A percentile compares a stretch with the other conserved stretches of the same genome.
These are phyloP conservation scores for Alternaria rosae DNA, from an alignment of 2,329 filamentous ascomycete genomes.

Conservation along the genomic window DNA sequence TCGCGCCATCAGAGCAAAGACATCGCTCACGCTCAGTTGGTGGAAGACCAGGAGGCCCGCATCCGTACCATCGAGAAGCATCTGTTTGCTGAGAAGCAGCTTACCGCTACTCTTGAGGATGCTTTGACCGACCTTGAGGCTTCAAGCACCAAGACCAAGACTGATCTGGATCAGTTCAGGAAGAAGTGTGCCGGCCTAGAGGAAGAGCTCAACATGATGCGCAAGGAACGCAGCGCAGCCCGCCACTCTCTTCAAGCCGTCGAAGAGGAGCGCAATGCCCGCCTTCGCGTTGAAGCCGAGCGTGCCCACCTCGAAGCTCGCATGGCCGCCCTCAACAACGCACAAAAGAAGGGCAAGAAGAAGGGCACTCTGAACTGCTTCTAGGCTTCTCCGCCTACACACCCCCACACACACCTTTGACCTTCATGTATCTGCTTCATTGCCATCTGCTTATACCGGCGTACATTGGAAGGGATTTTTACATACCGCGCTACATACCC, in stretches of 20 bases:
- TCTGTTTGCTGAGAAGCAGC: conserved; percentile 91
- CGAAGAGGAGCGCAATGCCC: conserved; percentile 94
- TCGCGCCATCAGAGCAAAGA: conserved; percentile 85
- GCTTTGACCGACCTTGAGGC: conserved; percentile 92
- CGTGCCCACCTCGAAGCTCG: conserved; percentile 89
- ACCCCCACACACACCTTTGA: conserved; percentile 18
- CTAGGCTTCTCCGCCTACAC: conserved; percentile 56
- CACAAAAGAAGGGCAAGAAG: conserved; percentile 92
- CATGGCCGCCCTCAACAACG: conserved; percentile 76
- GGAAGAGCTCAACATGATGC: conserved; percentile 69
- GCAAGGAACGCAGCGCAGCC: conserved; percentile 66
- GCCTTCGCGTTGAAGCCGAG: conserved; percentile 87
- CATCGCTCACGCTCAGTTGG: conserved; percentile 76
- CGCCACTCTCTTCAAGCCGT: conserved; percentile 82
- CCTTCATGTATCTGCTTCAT: conserved; percentile 28
- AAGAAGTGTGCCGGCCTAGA: conserved; percentile 83
- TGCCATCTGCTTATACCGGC: conserved; percentile 31
- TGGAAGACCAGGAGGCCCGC: conserved; percentile 93
- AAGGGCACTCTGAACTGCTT: conserved; percentile 98
- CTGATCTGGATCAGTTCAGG: conserved; percentile 88
- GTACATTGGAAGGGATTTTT: conserved; percentile 32
- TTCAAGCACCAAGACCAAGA: conserved; percentile 89
- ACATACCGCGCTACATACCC: conserved; percentile 39
- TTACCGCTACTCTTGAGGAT: conserved; percentile 94
- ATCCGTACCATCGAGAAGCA: conserved; percentile 98